A percentile compares a stretch with the other conserved stretches of the same genome.
Conservation (phyloP, 441 rosid species). For the Gossypium schwendimanii region DNA sequence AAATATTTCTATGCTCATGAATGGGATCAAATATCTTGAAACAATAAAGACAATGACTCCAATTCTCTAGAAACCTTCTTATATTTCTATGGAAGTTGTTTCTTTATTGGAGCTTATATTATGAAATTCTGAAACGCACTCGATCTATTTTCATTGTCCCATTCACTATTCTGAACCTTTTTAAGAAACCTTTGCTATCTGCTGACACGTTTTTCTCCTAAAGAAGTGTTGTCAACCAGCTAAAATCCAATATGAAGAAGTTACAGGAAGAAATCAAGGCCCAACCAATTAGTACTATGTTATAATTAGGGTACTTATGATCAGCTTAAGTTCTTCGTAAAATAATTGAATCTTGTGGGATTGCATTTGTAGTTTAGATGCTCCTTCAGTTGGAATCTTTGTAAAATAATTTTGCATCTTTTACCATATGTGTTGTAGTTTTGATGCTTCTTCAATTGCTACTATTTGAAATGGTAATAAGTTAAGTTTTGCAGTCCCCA, state of each 20-base stretch:
- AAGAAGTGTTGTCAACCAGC: conserved; percentile 87
- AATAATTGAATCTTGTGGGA: neutral
- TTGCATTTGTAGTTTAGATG: neutral
- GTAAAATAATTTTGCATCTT: too few species aligned
- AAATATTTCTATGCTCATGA: neutral
- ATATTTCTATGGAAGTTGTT: neutral
- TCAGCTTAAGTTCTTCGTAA: neutral
- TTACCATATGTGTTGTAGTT: too few species aligned
- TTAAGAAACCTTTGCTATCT: neutral
- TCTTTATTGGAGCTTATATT: conserved; percentile 7
- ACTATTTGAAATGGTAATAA: too few species aligned
- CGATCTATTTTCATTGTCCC: neutral
- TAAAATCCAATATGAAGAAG: conserved; percentile 78
- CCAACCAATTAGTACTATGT: conserved; percentile 55
- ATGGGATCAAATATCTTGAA: neutral
- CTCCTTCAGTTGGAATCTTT: too few species aligned
- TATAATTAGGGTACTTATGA: neutral
- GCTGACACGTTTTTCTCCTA: conserved; percentile 22
- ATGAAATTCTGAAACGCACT: conserved; percentile 8
- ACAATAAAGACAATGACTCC: neutral
- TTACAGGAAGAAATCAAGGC: conserved; percentile 74
- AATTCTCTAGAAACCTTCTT: too few species aligned
- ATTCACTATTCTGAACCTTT: neutral
- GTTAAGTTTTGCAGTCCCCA: too few species aligned
- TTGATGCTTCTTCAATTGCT: too few species aligned